phyloP scores from a whole-genome alignment of 805 yeast species.

The Saccharomycopsis oosterbeekiorum region DNA sequence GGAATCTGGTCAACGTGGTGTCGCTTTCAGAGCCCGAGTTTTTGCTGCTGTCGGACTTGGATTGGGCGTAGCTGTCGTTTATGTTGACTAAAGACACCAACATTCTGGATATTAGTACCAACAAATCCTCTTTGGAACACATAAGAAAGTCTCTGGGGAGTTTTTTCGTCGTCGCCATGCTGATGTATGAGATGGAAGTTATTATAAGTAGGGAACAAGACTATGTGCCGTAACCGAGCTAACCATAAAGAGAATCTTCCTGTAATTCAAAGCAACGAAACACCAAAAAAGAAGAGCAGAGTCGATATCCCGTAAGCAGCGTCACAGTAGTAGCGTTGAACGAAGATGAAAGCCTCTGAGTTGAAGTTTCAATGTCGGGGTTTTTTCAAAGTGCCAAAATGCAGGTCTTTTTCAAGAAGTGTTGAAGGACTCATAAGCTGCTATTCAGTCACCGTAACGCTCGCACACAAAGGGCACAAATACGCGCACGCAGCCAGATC shows the following conservation, averaged over 20 bases:
- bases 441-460: background rate
- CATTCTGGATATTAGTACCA: conserved; percentile 70
- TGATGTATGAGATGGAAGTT: background rate
- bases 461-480: too few species aligned
- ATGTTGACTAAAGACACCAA: conserved; percentile 60
- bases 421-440: background rate
- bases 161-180: background rate
- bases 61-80: conserved; percentile 46
- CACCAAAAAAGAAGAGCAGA: too few species aligned
- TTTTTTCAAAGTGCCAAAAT: background rate
- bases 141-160: conserved; percentile 48
- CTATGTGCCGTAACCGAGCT: too few species aligned
- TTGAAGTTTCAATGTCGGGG: background rate
- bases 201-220: too few species aligned
- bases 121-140: conserved; percentile 62
- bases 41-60: conserved; percentile 24
- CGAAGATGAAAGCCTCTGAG: too few species aligned
- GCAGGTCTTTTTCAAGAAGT: background rate
- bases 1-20: conserved; percentile 68
- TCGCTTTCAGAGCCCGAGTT: conserved; percentile 20
- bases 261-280: too few species aligned
- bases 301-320: too few species aligned
- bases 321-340: too few species aligned
- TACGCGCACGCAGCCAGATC: too few species aligned
- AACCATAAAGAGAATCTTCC: too few species aligned